Percentiles rank a stretch among this genome's conserved stretches.
phyloP scores from a whole-genome alignment of 257 asterid genomes.

The Gynochthodes officinalis region DNA sequence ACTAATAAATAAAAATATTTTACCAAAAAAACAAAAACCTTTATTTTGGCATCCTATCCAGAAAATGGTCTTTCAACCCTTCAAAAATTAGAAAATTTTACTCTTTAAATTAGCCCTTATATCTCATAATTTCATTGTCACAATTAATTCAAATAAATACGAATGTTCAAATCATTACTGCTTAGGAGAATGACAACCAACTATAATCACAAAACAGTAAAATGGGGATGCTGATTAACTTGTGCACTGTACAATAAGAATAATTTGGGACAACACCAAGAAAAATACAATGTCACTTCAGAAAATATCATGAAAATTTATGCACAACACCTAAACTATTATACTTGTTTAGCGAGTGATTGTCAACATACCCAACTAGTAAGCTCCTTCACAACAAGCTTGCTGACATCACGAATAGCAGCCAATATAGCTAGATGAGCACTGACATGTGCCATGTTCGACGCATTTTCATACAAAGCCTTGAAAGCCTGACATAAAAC shows the following conservation, averaged over 20 bases:
- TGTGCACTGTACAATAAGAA: background rate
- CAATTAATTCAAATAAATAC: background rate
- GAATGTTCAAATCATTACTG: background rate
- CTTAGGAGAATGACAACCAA: background rate
- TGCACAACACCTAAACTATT: background rate
- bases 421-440: conserved; percentile 84
- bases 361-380: conserved; percentile 83
- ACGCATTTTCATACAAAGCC: conserved; percentile 83
- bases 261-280: background rate
- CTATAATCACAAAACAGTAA: background rate
- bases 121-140: background rate
- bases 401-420: conserved; percentile 93
- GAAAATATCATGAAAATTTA: background rate
- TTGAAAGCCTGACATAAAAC: conserved; percentile 62
- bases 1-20: background rate
- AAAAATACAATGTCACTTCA: background rate
- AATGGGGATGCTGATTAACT: background rate
- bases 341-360: background rate
- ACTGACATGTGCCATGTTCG: conserved; percentile 59
- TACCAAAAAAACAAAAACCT: too few species aligned
- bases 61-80: background rate
- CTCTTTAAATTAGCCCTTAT: background rate
- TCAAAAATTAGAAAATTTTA: background rate
- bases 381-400: conserved; percentile 95
- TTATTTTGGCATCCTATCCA: background rate